These are phyloP conservation scores for Rhinocladiella mackenziei DNA, from an alignment of 2,329 filamentous ascomycete species.

Conservation along the genomic window DNA sequence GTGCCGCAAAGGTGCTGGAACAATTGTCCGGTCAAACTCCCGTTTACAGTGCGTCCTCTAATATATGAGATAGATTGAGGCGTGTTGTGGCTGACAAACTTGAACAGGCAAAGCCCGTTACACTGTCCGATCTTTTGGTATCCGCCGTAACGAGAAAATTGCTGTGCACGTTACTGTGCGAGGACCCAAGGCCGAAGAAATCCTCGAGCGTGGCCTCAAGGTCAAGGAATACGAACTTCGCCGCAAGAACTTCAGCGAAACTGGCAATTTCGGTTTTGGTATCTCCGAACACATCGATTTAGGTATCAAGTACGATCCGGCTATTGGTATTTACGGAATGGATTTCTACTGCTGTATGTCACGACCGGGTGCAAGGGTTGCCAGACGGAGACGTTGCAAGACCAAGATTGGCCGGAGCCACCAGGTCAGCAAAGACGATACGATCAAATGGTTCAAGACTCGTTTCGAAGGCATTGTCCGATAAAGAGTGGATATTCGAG, in stretches of 20 bases:
- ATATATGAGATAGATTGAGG: background rate
- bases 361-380: constrained; percentile 96
- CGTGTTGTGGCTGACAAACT: constrained; percentile 6
- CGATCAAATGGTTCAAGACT: constrained; percentile 95
- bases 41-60: constrained; percentile 78
- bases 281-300: constrained; percentile 99
- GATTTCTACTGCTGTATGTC: constrained; percentile 99
- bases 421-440: constrained; percentile 92
- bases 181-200: constrained; percentile 98
- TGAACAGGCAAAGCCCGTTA: constrained; percentile 92
- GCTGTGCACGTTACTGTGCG: constrained; percentile 98
- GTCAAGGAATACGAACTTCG: constrained; percentile 99
- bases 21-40: constrained; percentile 99
- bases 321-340: constrained; percentile 99
- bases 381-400: constrained; percentile 88
- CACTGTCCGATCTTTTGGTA: constrained; percentile 99
- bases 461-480: constrained; percentile 98
- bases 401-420: constrained; percentile 79
- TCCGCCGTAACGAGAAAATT: constrained; percentile 99
- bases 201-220: constrained; percentile 99
- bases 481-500: constrained; percentile 52
- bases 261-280: constrained; percentile 99
- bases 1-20: constrained; percentile 99
- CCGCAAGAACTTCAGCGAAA: constrained; percentile 99
- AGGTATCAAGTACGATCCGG: constrained; percentile 99